These are phyloP conservation scores for Cryptococcus neoformans DNA, from an alignment of 1,284 basidiomycete genomes.

Conservation along the genomic window DNA sequence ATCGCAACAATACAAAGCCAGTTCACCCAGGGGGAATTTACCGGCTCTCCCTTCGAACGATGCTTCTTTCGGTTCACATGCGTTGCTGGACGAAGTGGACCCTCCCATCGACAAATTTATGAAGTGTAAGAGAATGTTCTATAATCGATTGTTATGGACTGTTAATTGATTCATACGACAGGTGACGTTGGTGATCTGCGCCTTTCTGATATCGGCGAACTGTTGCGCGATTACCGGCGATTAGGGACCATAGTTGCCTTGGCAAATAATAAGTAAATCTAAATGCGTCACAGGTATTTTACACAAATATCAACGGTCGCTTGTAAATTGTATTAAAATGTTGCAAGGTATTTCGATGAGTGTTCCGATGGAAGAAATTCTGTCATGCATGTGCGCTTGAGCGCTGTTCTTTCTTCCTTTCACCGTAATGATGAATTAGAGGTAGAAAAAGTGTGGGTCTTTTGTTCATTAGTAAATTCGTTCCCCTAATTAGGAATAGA, in stretches of 20 bases:
- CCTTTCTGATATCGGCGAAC: slow-evolving; percentile 67
- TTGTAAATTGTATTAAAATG: too few relatives aligned
- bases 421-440: too few relatives aligned
- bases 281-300: too few relatives aligned
- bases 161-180: slow-evolving; percentile 1
- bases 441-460: too few relatives aligned
- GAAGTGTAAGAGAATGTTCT: slow-evolving; percentile 30
- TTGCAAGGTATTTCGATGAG: too few relatives aligned
- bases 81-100: slow-evolving; percentile 13
- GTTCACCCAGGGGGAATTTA: slow-evolving; percentile 19
- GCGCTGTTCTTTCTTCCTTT: too few relatives aligned
- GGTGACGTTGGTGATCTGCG: slow-evolving; percentile 68
- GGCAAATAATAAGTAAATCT: not conserved
- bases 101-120: slow-evolving; percentile 44
- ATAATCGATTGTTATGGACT: not conserved
- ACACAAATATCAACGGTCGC: too few relatives aligned
- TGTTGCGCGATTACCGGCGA: slow-evolving; percentile 71
- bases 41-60: slow-evolving; percentile 10
- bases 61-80: not conserved
- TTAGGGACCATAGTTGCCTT: slow-evolving; percentile 32
- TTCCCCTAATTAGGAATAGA: too few relatives aligned
- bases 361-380: too few relatives aligned
- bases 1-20: slow-evolving; percentile 2
- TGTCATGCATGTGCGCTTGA: too few relatives aligned
- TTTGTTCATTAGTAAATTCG: too few relatives aligned